These are phyloP conservation scores for Gonapodya sp. DNA, from an alignment of 192 early-diverging fungal genomes.

Conservation along the genomic window DNA sequence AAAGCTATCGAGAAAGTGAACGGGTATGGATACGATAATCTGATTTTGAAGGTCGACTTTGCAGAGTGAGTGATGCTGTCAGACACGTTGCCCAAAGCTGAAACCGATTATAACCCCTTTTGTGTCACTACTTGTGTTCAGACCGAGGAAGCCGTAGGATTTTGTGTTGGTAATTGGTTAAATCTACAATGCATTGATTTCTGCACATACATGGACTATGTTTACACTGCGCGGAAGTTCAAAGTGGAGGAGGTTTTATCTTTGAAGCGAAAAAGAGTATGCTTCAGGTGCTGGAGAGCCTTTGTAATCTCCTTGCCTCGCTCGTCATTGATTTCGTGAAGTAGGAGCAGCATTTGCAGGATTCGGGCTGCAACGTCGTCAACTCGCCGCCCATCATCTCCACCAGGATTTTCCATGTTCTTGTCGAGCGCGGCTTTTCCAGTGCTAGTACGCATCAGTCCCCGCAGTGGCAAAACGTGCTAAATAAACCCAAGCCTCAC, in stretches of 20 bases:
- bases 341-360: not conserved
- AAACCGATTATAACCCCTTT: too few relatives aligned
- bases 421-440: not conserved
- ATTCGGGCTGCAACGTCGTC: not conserved
- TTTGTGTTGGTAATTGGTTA: too few relatives aligned
- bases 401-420: not conserved
- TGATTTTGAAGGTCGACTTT: slow-evolving; percentile 88
- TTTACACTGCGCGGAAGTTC: not conserved
- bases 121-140: too few relatives aligned
- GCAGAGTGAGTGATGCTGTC: slow-evolving; percentile 42
- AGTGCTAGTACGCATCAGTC: too few relatives aligned
- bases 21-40: slow-evolving; percentile 92
- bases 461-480: not conserved
- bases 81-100: too few relatives aligned
- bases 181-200: too few relatives aligned
- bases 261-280: not conserved
- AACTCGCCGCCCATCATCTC: not conserved
- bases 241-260: not conserved
- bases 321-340: not conserved
- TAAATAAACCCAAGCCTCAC: not conserved
- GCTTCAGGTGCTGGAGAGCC: not conserved
- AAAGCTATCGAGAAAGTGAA: slow-evolving; percentile 75
- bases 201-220: too few relatives aligned
- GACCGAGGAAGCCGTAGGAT: too few relatives aligned
- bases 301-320: not conserved